Conservation (phyloP, 1,139 yeast species). For the Sugiyamaella neomexicana region DNA sequence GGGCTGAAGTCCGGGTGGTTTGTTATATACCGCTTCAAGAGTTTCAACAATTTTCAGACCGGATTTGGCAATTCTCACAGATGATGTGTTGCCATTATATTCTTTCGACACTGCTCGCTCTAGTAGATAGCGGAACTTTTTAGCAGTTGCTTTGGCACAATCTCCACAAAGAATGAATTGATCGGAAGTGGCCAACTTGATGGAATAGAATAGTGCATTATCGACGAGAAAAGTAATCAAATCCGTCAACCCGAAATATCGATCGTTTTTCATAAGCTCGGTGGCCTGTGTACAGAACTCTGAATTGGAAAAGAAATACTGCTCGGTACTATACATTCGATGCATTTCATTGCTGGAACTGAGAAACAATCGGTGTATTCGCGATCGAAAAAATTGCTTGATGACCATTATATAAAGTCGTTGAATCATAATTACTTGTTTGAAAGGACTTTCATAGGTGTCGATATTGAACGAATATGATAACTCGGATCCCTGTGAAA, state of each 20-base stretch:
- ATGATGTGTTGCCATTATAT: conserved; percentile 6
- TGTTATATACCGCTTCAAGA: conserved; percentile 11
- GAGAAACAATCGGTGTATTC: conserved; percentile 25
- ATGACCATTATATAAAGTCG: conserved; percentile 19
- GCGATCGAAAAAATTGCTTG: conserved; percentile 24
- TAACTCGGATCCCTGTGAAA: conserved; percentile 14
- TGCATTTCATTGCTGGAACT: conserved; percentile 9
- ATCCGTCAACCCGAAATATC: conserved; percentile 21
- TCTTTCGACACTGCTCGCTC: conserved; percentile 12
- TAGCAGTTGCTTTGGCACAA: conserved; percentile 13
- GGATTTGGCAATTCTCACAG: conserved; percentile 19
- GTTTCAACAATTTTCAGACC: conserved; percentile 21
- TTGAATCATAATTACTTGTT: conserved; percentile 16
- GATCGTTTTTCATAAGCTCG: conserved; percentile 17
- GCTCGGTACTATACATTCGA: conserved; percentile 23
- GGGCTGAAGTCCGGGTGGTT: conserved; percentile 7
- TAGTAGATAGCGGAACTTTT: conserved; percentile 11
- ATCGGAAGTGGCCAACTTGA: conserved; percentile 17
- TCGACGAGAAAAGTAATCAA: conserved; percentile 26
- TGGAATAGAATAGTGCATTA: conserved; percentile 25
- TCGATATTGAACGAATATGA: conserved; percentile 11
- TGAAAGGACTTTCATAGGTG: conserved; percentile 10
- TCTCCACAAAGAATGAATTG: conserved; percentile 16
- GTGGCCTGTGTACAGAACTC: conserved; percentile 19
- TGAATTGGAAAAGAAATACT: conserved; percentile 22